Conservation (phyloP, 192 early-diverging fungal genomes). For the Backusella liffmaniae region DNA sequence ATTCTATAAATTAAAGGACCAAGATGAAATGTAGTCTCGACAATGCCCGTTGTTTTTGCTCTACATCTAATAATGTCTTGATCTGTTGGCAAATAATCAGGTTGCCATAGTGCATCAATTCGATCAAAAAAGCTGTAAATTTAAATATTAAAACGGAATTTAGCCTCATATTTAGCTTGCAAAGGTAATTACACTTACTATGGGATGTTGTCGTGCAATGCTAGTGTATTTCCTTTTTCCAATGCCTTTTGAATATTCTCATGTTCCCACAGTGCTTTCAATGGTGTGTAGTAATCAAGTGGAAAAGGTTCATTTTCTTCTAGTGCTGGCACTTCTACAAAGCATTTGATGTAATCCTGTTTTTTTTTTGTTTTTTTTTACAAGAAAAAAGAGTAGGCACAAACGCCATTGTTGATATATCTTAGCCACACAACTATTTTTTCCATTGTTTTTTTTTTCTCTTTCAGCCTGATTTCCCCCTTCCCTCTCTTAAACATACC, state of each 20-base stretch:
- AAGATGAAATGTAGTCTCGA: slow-evolving; percentile 55
- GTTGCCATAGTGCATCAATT: slow-evolving; percentile 46
- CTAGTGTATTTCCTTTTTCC: slow-evolving; percentile 44
- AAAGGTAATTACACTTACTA: slow-evolving; percentile 44
- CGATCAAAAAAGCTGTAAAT: slow-evolving; percentile 47
- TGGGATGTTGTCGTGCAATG: slow-evolving; percentile 49
- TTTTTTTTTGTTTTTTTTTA: too few relatives aligned
- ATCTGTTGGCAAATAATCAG: slow-evolving; percentile 53
- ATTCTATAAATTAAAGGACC: slow-evolving; percentile 65
- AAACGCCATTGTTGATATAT: background rate
- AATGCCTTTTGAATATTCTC: slow-evolving; percentile 41
- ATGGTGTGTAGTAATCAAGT: slow-evolving; percentile 33
- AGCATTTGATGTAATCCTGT: slow-evolving; percentile 37
- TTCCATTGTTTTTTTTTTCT: slow-evolving; percentile 53
- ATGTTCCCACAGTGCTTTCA: slow-evolving; percentile 49
- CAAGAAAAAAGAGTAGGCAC: background rate
- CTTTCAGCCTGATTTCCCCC: slow-evolving; percentile 57
- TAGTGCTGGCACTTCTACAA: slow-evolving; percentile 36
- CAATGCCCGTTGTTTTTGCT: slow-evolving; percentile 60
- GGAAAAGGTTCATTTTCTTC: slow-evolving; percentile 40
- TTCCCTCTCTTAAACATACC: slow-evolving; percentile 64
- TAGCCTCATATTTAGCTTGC: background rate
- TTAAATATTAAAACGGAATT: background rate
- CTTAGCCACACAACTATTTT: slow-evolving; percentile 63
- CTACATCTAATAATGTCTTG: slow-evolving; percentile 56